Conservation (phyloP, 2,329 filamentous ascomycete genomes). For the Pseudonectria foliicola region DNA sequence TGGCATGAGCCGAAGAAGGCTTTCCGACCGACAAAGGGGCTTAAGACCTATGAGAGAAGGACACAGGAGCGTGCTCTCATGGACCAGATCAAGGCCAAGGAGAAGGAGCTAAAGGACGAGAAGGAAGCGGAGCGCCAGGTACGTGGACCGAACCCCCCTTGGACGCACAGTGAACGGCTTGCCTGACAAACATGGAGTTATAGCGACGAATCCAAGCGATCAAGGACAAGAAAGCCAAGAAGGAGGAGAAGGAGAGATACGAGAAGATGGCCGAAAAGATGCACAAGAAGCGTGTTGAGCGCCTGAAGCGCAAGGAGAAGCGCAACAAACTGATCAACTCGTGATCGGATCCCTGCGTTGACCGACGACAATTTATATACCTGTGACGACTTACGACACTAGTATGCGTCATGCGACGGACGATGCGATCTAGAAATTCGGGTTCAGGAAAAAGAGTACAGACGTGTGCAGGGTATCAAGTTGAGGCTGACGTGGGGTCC, state of each 20-base stretch:
- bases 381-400: conserved; percentile 19
- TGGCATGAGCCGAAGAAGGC: conserved; percentile 81
- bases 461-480: no score
- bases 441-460: background rate
- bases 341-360: conserved; percentile 26
- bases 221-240: conserved; percentile 77
- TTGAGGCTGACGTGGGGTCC: no score
- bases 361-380: conserved; percentile 6
- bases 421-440: conserved; percentile 5
- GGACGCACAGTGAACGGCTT: background rate
- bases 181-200: conserved; percentile 9
- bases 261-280: conserved; percentile 95
- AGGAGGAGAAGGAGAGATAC: conserved; percentile 89
- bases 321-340: conserved; percentile 77
- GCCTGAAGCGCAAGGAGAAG: conserved; percentile 92
- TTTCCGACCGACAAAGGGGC: conserved; percentile 74
- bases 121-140: conserved; percentile 87
- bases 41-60: conserved; percentile 73
- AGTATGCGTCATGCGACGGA: conserved; percentile 10
- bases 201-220: conserved; percentile 72
- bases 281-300: conserved; percentile 91
- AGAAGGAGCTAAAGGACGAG: conserved; percentile 93
- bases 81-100: conserved; percentile 79
- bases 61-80: conserved; percentile 61
- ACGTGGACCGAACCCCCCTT: conserved; percentile 51